A percentile compares a stretch with the other conserved stretches of the same genome.
These are phyloP conservation scores for Datura wrightii DNA, from an alignment of 257 asterid genomes.

Conservation along the genomic window DNA sequence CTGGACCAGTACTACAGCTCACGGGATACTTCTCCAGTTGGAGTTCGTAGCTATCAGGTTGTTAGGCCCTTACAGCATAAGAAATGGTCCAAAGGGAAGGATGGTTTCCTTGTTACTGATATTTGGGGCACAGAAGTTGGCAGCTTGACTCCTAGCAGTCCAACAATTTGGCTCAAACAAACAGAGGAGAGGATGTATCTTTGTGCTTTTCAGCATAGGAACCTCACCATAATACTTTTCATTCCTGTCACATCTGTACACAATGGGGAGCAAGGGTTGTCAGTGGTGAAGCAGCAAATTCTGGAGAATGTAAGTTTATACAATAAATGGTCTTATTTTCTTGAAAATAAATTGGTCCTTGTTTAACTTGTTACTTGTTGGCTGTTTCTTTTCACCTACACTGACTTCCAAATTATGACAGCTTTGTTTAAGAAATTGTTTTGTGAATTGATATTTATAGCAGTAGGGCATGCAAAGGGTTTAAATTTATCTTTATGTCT, in stretches of 20 bases:
- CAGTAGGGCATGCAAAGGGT: background rate
- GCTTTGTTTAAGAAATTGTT: background rate
- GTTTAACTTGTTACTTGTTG: background rate
- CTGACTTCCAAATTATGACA: background rate
- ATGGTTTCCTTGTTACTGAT: constrained; percentile 85
- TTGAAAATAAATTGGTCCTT: constrained; percentile 21
- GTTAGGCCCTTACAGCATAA: constrained; percentile 88
- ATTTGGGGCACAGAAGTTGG: constrained; percentile 83
- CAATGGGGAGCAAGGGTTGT: constrained; percentile 81
- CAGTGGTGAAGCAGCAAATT: constrained; percentile 77
- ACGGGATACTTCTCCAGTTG: constrained; percentile 57
- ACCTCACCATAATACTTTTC: constrained; percentile 77
- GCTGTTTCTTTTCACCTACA: background rate
- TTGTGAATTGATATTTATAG: constrained; percentile 10
- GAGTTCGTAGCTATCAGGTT: constrained; percentile 62
- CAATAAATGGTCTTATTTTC: background rate
- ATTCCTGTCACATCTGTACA: constrained; percentile 72
- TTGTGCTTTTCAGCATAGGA: constrained; percentile 78
- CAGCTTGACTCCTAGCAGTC: constrained; percentile 55
- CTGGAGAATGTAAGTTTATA: constrained; percentile 70
- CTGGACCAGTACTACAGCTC: constrained; percentile 60
- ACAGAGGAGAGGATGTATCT: constrained; percentile 85
- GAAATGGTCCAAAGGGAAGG: constrained; percentile 91
- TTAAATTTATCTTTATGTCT: background rate
- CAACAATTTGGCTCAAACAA: constrained; percentile 75